Conservation (phyloP, 23 red algal species). For the Gracilaria domingensis region DNA sequence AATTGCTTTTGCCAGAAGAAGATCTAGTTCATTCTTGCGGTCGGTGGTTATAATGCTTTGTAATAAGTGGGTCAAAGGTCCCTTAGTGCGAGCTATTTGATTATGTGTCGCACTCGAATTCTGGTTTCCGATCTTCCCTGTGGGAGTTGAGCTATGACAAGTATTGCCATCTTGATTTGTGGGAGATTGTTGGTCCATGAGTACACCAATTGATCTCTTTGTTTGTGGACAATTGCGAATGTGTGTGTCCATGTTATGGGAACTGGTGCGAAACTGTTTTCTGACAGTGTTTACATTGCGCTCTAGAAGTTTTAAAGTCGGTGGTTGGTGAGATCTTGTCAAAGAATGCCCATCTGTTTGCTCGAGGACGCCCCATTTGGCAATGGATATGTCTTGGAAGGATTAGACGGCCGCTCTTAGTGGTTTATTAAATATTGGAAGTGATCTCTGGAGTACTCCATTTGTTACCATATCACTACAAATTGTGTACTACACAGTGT, state of each 20-base stretch:
- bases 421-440: too few relatives aligned
- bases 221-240: conserved; percentile 5
- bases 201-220: conserved; percentile 27
- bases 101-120: too few relatives aligned
- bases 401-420: too few relatives aligned
- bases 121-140: too few relatives aligned
- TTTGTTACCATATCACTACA: too few relatives aligned
- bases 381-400: too few relatives aligned
- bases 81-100: too few relatives aligned
- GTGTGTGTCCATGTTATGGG: conserved; percentile 34
- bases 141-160: too few relatives aligned
- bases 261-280: conserved; percentile 3
- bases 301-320: conserved; percentile 1
- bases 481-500: too few relatives aligned
- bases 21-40: neutral
- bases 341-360: conserved; percentile 10
- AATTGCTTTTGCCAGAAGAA: conserved; percentile 11
- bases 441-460: too few relatives aligned
- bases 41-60: neutral
- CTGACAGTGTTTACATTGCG: conserved; percentile 28
- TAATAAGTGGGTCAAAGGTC: neutral
- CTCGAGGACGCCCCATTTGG: too few relatives aligned
- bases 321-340: neutral
- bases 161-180: too few relatives aligned
- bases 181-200: neutral